Evolutionary conservation across 1,284 basidiomycete species (phyloP).

Genomic region (Boletellus sp.): DNA sequence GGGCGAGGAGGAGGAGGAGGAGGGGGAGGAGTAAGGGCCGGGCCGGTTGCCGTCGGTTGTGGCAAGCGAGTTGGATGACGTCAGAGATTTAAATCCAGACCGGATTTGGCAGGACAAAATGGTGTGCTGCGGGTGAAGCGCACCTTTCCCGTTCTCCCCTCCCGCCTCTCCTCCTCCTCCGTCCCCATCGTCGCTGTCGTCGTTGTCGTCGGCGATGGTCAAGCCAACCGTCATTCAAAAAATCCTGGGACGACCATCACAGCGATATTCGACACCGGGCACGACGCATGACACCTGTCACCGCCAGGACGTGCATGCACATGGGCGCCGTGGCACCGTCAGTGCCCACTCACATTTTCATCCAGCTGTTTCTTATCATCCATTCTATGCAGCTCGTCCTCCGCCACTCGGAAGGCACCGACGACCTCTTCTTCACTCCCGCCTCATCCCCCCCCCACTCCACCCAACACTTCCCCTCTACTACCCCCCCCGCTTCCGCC

Average conservation of each 20-base stretch:
- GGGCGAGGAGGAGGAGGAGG: slow-evolving; percentile 32
- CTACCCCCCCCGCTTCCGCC: slow-evolving; percentile 25
- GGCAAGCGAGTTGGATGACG: slow-evolving; percentile 14
- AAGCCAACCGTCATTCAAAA: slow-evolving; percentile 32
- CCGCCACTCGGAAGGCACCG: slow-evolving; percentile 16
- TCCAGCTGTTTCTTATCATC: slow-evolving; percentile 10
- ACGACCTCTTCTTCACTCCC: slow-evolving; percentile 36
- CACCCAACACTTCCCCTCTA: slow-evolving; percentile 19
- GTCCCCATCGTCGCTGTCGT: neutral
- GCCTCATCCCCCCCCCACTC: slow-evolving; percentile 18
- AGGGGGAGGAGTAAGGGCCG: slow-evolving; percentile 31
- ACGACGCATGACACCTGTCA: slow-evolving; percentile 4
- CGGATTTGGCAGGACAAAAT: slow-evolving; percentile 24
- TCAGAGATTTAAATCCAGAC: slow-evolving; percentile 23
- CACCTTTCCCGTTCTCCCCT: slow-evolving; percentile 12
- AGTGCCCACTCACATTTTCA: neutral
- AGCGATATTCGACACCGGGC: slow-evolving; percentile 22
- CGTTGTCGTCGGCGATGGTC: slow-evolving; percentile 20
- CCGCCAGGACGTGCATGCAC: slow-evolving; percentile 4
- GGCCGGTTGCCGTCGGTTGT: slow-evolving; percentile 12
- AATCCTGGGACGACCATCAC: slow-evolving; percentile 30
- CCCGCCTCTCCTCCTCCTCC: neutral
- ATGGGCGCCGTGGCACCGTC: too few relatives aligned
- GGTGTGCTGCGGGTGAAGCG: slow-evolving; percentile 10
- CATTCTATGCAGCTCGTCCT: slow-evolving; percentile 14